These are phyloP conservation scores for Leccinum boreale DNA, from an alignment of 768 basidiomycete species.

Conservation along the genomic window DNA sequence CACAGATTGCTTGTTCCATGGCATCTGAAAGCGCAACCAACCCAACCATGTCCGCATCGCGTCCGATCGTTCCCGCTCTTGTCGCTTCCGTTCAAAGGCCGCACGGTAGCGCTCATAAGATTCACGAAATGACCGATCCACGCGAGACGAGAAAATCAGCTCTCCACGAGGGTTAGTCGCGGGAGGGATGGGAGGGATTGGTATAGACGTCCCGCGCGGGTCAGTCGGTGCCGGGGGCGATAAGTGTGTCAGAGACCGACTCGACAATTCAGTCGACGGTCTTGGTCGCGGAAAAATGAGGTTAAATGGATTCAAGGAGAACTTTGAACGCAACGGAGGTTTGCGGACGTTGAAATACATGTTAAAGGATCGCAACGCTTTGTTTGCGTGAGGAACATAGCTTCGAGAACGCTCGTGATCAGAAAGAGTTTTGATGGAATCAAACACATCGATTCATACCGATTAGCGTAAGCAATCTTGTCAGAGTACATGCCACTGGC, in stretches of 20 bases:
- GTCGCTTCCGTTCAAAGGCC: constrained; percentile 77
- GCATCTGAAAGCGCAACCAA: constrained; percentile 28
- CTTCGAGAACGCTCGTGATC: constrained; percentile 39
- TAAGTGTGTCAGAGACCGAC: constrained; percentile 26
- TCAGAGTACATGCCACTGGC: constrained; percentile 95
- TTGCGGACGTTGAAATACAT: constrained; percentile 95
- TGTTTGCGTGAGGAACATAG: constrained; percentile 95
- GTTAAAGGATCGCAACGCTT: constrained; percentile 87
- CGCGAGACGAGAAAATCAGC: constrained; percentile 90
- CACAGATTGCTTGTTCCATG: constrained; percentile 22
- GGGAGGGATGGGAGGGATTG: constrained; percentile 73
- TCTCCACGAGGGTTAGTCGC: constrained; percentile 90
- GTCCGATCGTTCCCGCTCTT: constrained; percentile 53
- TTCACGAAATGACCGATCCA: constrained; percentile 80
- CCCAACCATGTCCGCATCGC: constrained; percentile 30
- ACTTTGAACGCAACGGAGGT: constrained; percentile 63
- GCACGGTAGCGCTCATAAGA: constrained; percentile 89
- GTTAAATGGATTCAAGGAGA: constrained; percentile 40
- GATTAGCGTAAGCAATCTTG: constrained; percentile 94
- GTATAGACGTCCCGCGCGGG: constrained; percentile 43
- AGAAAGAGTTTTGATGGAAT: constrained; percentile 12
- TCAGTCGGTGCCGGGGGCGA: constrained; percentile 34
- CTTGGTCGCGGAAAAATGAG: constrained; percentile 35
- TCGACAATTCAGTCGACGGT: constrained; percentile 17
- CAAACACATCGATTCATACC: constrained; percentile 48